Conservation (phyloP, 2,329 filamentous ascomycete species). For the Diaporthe velutina region DNA sequence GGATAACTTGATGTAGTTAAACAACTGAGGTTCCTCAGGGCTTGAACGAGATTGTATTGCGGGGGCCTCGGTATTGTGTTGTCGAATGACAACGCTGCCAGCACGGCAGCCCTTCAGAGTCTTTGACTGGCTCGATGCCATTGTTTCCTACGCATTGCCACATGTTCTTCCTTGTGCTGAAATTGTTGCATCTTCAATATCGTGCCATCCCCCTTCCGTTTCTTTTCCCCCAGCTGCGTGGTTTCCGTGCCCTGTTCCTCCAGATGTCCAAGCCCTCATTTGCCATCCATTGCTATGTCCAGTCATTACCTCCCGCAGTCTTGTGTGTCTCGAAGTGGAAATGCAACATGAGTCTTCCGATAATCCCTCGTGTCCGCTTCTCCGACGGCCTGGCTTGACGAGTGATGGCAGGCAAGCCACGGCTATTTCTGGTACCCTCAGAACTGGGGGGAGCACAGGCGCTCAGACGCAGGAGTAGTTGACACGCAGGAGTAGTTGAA, state of each 20-base stretch:
- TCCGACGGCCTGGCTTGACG: background rate
- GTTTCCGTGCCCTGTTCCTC: no score
- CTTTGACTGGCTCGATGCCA: background rate
- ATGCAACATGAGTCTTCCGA: background rate
- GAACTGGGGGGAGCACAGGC: no score
- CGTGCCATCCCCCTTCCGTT: background rate
- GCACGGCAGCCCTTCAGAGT: background rate
- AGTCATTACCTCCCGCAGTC: background rate
- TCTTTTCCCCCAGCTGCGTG: background rate
- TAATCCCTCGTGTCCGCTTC: background rate
- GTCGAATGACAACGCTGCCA: background rate
- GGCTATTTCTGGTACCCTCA: background rate
- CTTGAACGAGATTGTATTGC: background rate
- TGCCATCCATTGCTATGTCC: no score
- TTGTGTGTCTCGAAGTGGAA: background rate
- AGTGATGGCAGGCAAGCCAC: background rate
- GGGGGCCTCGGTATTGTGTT: background rate
- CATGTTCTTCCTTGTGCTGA: background rate
- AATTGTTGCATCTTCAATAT: background rate
- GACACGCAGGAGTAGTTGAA: background rate
- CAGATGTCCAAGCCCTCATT: no score
- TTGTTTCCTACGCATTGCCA: fast-evolving
- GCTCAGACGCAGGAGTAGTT: no score
- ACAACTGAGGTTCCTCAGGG: background rate
- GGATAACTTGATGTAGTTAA: no score